Evolutionary conservation across 345 rosid species (phyloP), one percentile per base, ranked within the genome.

Genomic region (Gossypium rotundifolium): DNA sequence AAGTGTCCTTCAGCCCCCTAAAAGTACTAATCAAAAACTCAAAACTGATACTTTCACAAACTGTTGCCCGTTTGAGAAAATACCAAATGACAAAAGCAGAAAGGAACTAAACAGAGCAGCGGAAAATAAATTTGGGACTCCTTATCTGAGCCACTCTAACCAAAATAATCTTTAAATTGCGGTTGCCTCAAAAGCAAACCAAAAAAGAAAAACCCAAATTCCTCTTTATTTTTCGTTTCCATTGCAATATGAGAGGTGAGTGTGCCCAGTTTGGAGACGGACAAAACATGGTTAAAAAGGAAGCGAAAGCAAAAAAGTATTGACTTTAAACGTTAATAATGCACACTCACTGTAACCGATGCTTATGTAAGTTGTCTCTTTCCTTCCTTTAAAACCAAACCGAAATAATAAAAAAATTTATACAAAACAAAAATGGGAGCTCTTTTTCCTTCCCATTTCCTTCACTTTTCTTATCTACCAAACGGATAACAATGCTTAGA

Each of bases 1-100:
- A 75, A 52, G 48, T 81, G 83, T 81, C 75, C 81, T 75, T 61
- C 72, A 75, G 33, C 59, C 45, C 60, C 77, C 71, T 16, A 38
- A 78, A 70, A 72, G 74, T 17, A 17, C 73, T 7, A 78, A 64
- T 58, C 49, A 74, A 49, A 79, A 75, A 52, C 9, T 18, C 42
- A 38, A 54, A 69, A 57, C 4, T 49, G 3, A 27, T 48, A 18
- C 60, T 72, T 22, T 7, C 38, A 3, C 16, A 33, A 49, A 25
- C 9, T 45, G 4, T 33, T 65, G 2, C 7, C 7, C 17, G 29
- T 59, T 27, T 71, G 74, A 60, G 25, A 44, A 33, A 40, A 42
- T 17, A 38, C 29, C 14, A 48, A 52, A 25, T 54, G 2, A 2
- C 25, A 59, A 60, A 57, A 27, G 16, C 38, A 17, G 17, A 79